Evolutionary conservation across 352 stramenopile species (phyloP), one percentile per base, ranked within the genome.

Genomic region (Phytophthora vignae): DNA sequence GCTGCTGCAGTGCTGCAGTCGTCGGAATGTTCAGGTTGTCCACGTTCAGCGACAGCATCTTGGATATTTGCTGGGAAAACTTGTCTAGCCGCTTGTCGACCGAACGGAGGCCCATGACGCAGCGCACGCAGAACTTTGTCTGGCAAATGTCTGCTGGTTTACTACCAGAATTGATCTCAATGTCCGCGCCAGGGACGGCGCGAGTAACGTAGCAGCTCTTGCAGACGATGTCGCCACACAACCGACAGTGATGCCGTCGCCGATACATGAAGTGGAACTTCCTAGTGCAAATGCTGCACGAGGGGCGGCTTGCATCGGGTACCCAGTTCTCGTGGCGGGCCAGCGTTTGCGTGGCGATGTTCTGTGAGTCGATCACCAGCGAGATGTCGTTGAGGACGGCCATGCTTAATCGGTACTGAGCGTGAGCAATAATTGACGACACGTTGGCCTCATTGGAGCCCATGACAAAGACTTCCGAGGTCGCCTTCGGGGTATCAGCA

Each of bases 91-190:
- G 72, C 11, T 74, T 80, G 55, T 87, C 82, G 31, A 81, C 77
- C 0, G 60, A 69, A 12, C 82, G 82, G 21, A 90, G 66, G 5
- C 71, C 38, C 73, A 90, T 75, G 60, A 90, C 71, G 27, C 77
- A 90, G 19, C 82, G 79, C 58, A 90, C 79, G 46, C 82, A 90
- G 38, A 90, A 90, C 50, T 90, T 88, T 33, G 78, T 84, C 25
- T 71, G 57, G n/a, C 69, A 79, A 25, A 88, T 79, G 14, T 59
- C 55, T 14, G 63, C 11, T 31, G 59, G 50, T 15, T 64, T 68
- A 49, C 60, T 67, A 17, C 29, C 49, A 15, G 53, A 49, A 29
- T 21, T 31, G 54, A 61, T 46, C 7, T 69, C 64, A 58, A 73
- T 61, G 22, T 69, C 59, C 4, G 57, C 64, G 5, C 60, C 58